phyloP scores from a whole-genome alignment of 2,329 filamentous ascomycete genomes.

The Aspergillus intermedius region DNA sequence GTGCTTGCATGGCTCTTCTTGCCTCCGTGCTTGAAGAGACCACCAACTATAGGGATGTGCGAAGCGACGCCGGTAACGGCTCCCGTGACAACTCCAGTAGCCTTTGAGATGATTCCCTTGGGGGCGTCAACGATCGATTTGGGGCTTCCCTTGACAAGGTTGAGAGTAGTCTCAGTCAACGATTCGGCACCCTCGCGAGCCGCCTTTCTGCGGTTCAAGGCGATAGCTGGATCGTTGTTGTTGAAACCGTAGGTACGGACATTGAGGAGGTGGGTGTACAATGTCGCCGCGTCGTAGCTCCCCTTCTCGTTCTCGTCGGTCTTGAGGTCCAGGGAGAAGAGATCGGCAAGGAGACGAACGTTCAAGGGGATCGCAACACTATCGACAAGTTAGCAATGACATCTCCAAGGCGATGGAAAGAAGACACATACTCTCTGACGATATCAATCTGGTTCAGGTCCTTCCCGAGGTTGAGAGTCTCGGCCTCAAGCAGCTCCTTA shows the following conservation, averaged over 20 bases:
- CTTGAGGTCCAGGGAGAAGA: constrained; percentile 19
- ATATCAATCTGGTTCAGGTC: constrained; percentile 20
- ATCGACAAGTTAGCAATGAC: not conserved
- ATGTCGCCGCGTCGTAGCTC: constrained; percentile 47
- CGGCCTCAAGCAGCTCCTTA: constrained; percentile 15
- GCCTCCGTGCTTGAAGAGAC: not conserved
- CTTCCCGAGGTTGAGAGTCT: constrained; percentile 12
- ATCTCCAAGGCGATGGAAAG: not conserved
- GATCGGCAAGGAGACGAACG: constrained; percentile 19
- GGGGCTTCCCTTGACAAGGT: constrained; percentile 22
- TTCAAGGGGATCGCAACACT: constrained; percentile 21
- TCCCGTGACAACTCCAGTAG: not conserved
- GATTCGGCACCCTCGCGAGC: constrained; percentile 36
- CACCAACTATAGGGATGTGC: not conserved
- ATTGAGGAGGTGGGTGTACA: constrained; percentile 44
- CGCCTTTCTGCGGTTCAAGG: constrained; percentile 42
- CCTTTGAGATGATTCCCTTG: not conserved
- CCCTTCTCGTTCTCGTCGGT: constrained; percentile 20
- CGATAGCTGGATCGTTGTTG: constrained; percentile 43
- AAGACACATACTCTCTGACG: constrained; percentile 12
- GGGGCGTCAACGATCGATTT: not conserved
- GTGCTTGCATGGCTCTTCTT: not conserved
- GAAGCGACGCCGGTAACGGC: not conserved
- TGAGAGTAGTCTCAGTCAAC: constrained; percentile 35
- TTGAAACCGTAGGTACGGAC: constrained; percentile 44